A percentile compares a stretch with the other conserved stretches of the same genome.
These are phyloP conservation scores for Nemania sp. DNA, from an alignment of 2,329 filamentous ascomycete genomes.

Conservation along the genomic window DNA sequence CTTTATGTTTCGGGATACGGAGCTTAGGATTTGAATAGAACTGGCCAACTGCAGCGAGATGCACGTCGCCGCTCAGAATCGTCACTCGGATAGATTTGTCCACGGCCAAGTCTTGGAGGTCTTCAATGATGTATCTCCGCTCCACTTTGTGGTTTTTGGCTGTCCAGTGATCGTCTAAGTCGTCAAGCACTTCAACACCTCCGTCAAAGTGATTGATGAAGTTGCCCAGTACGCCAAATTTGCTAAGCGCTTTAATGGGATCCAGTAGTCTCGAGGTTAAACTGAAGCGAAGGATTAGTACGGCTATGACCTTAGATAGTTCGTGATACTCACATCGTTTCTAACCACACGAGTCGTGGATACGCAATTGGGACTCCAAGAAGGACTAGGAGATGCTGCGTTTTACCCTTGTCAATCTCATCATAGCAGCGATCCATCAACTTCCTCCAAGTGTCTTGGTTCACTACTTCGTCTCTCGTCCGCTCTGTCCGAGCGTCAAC, in stretches of 20 bases:
- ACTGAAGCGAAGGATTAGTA: constrained; percentile 49
- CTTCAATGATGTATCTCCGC: constrained; percentile 82
- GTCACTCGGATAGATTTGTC: constrained; percentile 92
- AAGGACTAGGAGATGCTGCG: constrained; percentile 87
- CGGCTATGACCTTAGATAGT: background rate
- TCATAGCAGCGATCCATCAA: constrained; percentile 83
- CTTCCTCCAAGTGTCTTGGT: constrained; percentile 79
- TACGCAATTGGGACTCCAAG: constrained; percentile 84
- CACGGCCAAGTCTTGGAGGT: constrained; percentile 89
- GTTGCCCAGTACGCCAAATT: constrained; percentile 76
- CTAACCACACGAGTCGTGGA: constrained; percentile 73
- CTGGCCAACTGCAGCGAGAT: constrained; percentile 87
- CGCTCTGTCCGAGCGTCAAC: constrained; percentile 91
- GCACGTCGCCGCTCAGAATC: constrained; percentile 91
- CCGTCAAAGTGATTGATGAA: constrained; percentile 90
- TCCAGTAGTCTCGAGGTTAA: constrained; percentile 85
- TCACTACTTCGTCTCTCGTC: constrained; percentile 78
- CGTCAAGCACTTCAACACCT: constrained; percentile 87
- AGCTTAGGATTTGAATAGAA: constrained; percentile 93
- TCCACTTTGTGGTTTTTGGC: constrained; percentile 93
- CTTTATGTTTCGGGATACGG: constrained; percentile 78
- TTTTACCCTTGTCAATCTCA: constrained; percentile 81
- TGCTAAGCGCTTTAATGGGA: constrained; percentile 84
- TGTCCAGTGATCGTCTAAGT: constrained; percentile 96
- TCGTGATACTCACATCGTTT: constrained; percentile 61